These are phyloP conservation scores for Alternaria ethzedia DNA, from an alignment of 2,329 filamentous ascomycete genomes.

Conservation along the genomic window DNA sequence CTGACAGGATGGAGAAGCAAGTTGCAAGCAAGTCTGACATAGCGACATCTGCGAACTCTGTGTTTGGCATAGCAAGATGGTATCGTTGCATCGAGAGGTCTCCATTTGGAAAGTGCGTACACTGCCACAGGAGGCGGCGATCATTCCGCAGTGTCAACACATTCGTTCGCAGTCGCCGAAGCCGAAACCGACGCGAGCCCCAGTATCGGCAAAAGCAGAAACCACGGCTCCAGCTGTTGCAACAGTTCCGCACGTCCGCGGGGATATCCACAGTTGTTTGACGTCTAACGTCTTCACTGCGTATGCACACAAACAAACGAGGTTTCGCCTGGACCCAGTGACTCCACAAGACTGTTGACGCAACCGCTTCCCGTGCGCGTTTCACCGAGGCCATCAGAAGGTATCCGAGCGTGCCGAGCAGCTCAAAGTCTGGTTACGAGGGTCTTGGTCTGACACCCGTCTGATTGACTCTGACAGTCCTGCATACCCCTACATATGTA, in stretches of 20 bases:
- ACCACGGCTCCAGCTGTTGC: conserved; percentile 3
- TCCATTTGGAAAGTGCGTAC: background rate
- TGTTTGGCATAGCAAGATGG: background rate
- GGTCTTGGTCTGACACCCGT: conserved; percentile 10
- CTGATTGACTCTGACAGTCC: conserved; percentile 7
- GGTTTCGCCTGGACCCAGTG: conserved; percentile 3
- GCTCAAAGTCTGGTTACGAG: conserved; percentile 4
- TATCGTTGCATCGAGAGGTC: background rate
- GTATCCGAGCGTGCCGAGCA: background rate
- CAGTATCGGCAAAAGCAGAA: background rate
- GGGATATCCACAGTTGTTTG: conserved; percentile 1
- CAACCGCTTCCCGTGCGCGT: conserved; percentile 7
- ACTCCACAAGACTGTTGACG: background rate
- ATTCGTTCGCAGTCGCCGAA: background rate
- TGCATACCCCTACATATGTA: conserved; percentile 8
- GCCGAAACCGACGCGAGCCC: background rate
- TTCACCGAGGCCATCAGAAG: conserved; percentile 1
- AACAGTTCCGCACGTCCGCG: conserved; percentile 4
- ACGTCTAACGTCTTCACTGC: conserved; percentile 9
- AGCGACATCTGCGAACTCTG: background rate
- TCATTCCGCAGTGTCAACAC: background rate
- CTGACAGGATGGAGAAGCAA: background rate
- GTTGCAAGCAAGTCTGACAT: background rate
- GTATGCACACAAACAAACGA: conserved; percentile 3
- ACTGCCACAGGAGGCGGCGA: background rate